phyloP scores from a whole-genome alignment of 192 early-diverging fungal genomes.

The Coemansia sp. region DNA sequence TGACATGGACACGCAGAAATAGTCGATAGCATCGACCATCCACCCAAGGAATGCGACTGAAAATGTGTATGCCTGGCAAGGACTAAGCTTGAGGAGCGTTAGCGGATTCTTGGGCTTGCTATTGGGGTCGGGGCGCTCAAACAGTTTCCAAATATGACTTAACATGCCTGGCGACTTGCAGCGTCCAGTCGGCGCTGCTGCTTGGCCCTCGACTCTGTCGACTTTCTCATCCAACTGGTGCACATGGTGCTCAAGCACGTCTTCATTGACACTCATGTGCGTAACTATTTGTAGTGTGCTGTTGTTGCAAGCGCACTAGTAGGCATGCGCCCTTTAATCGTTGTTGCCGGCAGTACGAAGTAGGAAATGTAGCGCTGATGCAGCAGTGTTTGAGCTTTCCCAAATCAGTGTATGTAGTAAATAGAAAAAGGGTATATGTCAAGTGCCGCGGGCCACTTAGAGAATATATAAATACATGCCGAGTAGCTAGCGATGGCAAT shows the following conservation, averaged over 20 bases:
- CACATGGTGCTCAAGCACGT: not conserved
- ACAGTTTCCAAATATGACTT: conserved; percentile 23
- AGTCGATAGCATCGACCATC: conserved; percentile 70
- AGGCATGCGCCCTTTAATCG: no score
- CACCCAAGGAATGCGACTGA: conserved; percentile 63
- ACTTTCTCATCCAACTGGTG: not conserved
- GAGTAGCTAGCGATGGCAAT: no score
- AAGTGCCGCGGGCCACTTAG: no score
- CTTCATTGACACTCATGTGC: not conserved
- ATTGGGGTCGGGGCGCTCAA: conserved; percentile 22
- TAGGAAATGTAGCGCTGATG: no score
- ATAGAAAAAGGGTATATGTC: no score
- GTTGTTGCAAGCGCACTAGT: no score
- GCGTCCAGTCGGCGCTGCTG: not conserved
- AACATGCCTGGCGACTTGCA: not conserved
- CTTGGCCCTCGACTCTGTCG: not conserved
- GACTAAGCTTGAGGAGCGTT: conserved; percentile 27
- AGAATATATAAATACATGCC: no score
- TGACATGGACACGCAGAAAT: conserved; percentile 59
- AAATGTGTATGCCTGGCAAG: conserved; percentile 45
- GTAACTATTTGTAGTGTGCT: not conserved
- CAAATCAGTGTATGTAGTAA: no score
- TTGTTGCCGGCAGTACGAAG: no score
- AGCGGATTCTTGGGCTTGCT: conserved; percentile 33
- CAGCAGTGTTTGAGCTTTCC: no score